A percentile compares a stretch with the other conserved stretches of the same genome.
Evolutionary conservation across 140 eudicot species (phyloP).

Genomic region (Oenanthe javanica): DNA sequence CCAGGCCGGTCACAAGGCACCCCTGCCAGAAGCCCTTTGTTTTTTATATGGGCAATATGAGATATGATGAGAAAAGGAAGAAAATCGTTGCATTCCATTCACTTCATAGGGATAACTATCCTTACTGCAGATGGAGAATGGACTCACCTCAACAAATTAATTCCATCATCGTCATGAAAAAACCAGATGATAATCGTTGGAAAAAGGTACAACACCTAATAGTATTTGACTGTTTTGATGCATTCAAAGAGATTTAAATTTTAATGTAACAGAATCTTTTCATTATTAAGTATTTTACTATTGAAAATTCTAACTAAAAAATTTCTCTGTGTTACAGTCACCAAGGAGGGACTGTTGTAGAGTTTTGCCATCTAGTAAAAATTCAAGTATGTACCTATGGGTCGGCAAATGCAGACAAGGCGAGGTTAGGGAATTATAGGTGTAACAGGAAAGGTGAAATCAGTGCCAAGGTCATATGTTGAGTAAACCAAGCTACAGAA

Average conservation of each 20-base stretch:
- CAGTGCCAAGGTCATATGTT: constrained; percentile 1
- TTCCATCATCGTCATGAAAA: constrained; percentile 52
- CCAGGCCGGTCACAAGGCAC: constrained; percentile 52
- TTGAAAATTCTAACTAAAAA: not conserved
- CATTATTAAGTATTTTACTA: not conserved
- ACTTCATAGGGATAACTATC: constrained; percentile 33
- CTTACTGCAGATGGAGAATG: constrained; percentile 53
- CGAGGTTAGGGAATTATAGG: constrained; percentile 47
- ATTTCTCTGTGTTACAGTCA: constrained; percentile 39
- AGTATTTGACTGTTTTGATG: not conserved
- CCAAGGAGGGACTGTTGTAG: constrained; percentile 92
- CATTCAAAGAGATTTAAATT: not conserved
- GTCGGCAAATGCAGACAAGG: constrained; percentile 61
- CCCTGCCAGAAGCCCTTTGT: constrained; percentile 72
- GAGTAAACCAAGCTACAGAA: constrained; percentile 6
- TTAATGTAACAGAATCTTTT: not conserved
- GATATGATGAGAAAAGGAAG: constrained; percentile 33
- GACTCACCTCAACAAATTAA: constrained; percentile 51
- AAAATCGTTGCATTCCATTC: constrained; percentile 52
- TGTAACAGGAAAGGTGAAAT: not conserved
- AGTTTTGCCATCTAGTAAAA: constrained; percentile 47
- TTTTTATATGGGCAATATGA: constrained; percentile 42
- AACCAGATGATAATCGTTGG: constrained; percentile 56
- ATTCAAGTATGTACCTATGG: constrained; percentile 41
- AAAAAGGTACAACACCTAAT: constrained; percentile 34